These are phyloP conservation scores for Candida peoriensis DNA, from an alignment of 805 yeast genomes.

Conservation along the genomic window DNA sequence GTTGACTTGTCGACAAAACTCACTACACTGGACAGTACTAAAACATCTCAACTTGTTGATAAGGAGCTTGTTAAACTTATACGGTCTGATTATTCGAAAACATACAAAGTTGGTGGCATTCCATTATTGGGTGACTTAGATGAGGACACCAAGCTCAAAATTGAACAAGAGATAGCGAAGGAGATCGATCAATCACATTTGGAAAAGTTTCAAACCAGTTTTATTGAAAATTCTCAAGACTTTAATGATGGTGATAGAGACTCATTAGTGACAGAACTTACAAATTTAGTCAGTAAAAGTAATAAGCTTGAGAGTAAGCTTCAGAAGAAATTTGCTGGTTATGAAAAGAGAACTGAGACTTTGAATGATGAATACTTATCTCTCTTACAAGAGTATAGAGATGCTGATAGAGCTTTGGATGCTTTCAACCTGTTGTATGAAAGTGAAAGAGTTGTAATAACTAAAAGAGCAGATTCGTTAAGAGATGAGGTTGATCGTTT, in stretches of 20 bases:
- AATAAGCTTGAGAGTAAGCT: conserved; percentile 16
- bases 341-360: conserved; percentile 7
- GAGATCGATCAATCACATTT: conserved; percentile 9
- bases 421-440: conserved; percentile 18
- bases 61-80: conserved; percentile 33
- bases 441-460: conserved; percentile 11
- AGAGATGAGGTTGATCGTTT: conserved; percentile 21
- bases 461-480: conserved; percentile 11
- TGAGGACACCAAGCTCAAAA: conserved; percentile 5
- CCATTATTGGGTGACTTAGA: conserved; percentile 19
- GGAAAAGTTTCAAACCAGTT: conserved; percentile 7
- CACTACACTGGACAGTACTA: background rate
- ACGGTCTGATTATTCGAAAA: conserved; percentile 36
- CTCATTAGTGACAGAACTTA: conserved; percentile 3
- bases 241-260: background rate
- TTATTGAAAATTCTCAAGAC: conserved; percentile 4
- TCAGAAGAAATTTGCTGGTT: background rate
- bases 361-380: conserved; percentile 9
- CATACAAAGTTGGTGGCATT: conserved; percentile 18
- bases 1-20: conserved; percentile 3
- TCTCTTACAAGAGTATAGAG: conserved; percentile 13
- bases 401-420: conserved; percentile 17
- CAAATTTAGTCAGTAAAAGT: conserved; percentile 10
- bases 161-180: conserved; percentile 9
- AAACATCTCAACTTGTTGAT: conserved; percentile 16